Evolutionary conservation across 2,329 filamentous ascomycete species (phyloP).

Genomic region (Mariannaea sp.): DNA sequence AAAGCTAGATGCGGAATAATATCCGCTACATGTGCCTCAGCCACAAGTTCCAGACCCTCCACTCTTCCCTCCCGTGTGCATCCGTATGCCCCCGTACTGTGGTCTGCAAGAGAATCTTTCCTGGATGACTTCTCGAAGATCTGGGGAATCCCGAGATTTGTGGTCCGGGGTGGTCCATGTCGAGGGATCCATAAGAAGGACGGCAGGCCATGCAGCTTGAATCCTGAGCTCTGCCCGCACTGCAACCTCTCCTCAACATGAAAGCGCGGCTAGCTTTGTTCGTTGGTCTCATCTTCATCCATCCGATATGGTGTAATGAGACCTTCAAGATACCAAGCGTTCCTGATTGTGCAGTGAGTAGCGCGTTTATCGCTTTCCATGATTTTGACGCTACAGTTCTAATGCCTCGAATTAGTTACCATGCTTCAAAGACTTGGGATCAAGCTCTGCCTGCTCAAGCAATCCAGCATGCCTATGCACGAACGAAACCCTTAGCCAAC

Average conservation of each 20-base stretch:
- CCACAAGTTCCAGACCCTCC: background rate
- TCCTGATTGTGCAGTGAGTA: background rate
- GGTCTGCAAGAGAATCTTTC: background rate
- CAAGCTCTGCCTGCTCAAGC: background rate
- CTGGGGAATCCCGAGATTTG: background rate
- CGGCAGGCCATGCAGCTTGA: background rate
- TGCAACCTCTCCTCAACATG: background rate
- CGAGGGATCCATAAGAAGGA: background rate
- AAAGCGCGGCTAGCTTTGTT: background rate
- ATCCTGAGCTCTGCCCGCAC: background rate
- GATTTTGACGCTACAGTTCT: background rate
- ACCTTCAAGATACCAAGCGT: background rate
- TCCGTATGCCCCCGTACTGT: too few relatives aligned
- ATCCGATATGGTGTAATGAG: background rate
- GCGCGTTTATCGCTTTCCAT: background rate
- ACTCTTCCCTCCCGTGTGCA: background rate
- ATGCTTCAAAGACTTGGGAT: background rate
- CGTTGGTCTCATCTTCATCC: background rate
- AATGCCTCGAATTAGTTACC: background rate
- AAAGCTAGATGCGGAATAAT: too few relatives aligned
- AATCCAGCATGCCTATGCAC: background rate
- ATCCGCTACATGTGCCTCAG: too few relatives aligned
- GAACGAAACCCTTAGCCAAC: background rate
- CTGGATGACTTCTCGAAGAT: background rate
- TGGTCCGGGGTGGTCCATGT: background rate